Base-by-base conservation (phyloP, 306 rosid genomes). In the Geum urbanum region DNA sequence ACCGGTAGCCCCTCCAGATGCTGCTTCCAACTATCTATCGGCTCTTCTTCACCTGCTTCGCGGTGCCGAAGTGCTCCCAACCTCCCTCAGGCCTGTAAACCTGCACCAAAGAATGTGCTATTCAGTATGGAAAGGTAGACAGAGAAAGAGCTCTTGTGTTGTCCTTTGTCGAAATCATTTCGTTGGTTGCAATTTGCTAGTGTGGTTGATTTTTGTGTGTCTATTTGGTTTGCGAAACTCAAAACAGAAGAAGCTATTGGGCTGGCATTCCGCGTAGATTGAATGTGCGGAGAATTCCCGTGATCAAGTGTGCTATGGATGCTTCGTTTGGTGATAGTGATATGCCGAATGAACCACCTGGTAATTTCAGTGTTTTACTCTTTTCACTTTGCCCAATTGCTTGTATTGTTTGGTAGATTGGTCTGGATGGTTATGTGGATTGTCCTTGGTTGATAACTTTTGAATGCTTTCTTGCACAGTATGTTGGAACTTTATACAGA, bases 301-400 rank as follows among this genome's bases (percentile, higher is more conserved):
- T 80, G 80, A 77, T 88, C 69, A 88, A 72, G 84, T 75, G 89
- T 77, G 86, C 96, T 44, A 84, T 80, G 90, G 97, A 94, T 81
- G 95, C 97, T 78, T 94, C 97, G 48, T 84, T 54, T 47, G 91
- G 89, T 50, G 94, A 92, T 78, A 79, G 89, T 50, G 96, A 92
- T 78, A 79, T 78, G 82, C 45, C 88, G 40, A 77, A 87, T 61
- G 91, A 83, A 72, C 84, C 90, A 50, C 0, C 90, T 6, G 97
- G 96, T 88, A 85, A 82, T 49, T 73, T 46, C 37, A 1, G 37
- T 32, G 37, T 32, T 63, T 55, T 59, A 19, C 64, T 76, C 69
- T 11, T 52, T 68, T 8, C 16, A 11, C 62, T 41, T 22, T n/a
- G n/a, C n/a, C n/a, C n/a, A n/a, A n/a, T n/a, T n/a, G n/a, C n/a